Conservation (phyloP, 2,329 filamentous ascomycete genomes). For the Ophiocordyceps camponoti-floridani region DNA sequence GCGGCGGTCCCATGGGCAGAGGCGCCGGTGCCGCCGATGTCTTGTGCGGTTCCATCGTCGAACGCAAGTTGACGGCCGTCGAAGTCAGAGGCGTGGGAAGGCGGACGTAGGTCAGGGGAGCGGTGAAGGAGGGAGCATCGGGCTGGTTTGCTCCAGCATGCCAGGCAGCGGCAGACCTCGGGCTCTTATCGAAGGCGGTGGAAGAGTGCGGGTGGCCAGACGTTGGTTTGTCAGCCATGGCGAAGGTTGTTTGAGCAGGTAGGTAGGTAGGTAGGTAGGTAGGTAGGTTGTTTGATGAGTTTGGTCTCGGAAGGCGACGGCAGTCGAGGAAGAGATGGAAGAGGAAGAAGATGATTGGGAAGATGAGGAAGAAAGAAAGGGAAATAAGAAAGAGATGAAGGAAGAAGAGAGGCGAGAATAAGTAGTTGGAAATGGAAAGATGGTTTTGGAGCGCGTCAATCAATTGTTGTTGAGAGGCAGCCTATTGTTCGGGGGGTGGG, state of each 20-base stretch:
- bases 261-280: constrained; percentile 1
- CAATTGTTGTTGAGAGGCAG: background rate
- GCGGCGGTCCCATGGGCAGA: constrained; percentile 3
- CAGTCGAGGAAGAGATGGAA: background rate
- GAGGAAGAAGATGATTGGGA: background rate
- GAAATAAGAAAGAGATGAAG: background rate
- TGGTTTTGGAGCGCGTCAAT: background rate
- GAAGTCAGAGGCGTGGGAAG: constrained; percentile 1
- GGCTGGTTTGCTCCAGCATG: constrained; percentile 1
- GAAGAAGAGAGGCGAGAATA: background rate
- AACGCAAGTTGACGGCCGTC: constrained; percentile 10
- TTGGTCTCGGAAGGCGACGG: no score
- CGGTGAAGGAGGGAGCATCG: constrained; percentile 3
- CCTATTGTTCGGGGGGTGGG: background rate
- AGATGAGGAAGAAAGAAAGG: background rate
- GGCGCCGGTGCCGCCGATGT: constrained; percentile 11
- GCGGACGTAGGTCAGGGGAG: background rate
- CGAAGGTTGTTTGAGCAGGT: background rate
- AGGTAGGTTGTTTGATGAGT: background rate
- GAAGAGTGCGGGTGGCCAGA: constrained; percentile 11
- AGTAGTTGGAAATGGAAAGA: background rate
- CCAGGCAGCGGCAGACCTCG: constrained; percentile 2
- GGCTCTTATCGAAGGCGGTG: constrained; percentile 12
- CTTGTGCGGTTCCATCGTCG: constrained; percentile 5
- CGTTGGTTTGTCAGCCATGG: constrained; percentile 19